These are phyloP conservation scores for Anisodus acutangulus DNA, from an alignment of 257 asterid species.

Conservation along the genomic window DNA sequence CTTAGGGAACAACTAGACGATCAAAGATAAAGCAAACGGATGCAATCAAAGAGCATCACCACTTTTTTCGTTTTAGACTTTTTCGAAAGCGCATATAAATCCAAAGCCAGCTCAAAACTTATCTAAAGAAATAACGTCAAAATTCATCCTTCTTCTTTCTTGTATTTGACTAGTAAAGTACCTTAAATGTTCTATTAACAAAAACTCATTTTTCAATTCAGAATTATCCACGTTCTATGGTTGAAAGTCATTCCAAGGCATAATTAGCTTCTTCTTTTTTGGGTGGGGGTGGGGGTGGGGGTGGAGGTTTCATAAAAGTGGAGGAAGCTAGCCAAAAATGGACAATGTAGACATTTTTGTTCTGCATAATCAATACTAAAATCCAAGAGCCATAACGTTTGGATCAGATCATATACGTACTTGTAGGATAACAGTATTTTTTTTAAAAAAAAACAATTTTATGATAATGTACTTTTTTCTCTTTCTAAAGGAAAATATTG, in stretches of 20 bases:
- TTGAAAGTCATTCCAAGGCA: neutral
- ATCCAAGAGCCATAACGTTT: neutral
- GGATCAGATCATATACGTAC: slow-evolving; percentile 6
- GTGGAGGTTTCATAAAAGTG: neutral
- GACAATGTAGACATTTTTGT: slow-evolving; percentile 19
- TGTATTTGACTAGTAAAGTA: neutral
- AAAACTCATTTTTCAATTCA: neutral
- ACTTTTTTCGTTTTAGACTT: no score
- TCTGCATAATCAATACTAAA: neutral
- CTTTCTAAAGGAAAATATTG: neutral
- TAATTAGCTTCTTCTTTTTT: neutral
- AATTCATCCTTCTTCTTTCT: neutral
- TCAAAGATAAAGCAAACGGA: no score
- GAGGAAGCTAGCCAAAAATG: neutral
- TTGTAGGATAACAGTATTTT: neutral
- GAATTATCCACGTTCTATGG: slow-evolving; percentile 6
- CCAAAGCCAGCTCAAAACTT: neutral
- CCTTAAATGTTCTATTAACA: neutral
- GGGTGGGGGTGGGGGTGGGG: no score
- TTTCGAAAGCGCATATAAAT: neutral
- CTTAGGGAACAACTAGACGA: no score
- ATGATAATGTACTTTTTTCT: neutral
- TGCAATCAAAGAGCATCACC: no score
- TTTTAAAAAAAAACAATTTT: neutral
- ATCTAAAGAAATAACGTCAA: neutral